Evolutionary conservation across 495 filamentous ascomycete species (phyloP), one percentile per base, ranked within the genome.

Genomic region (Neurospora intermedia): DNA sequence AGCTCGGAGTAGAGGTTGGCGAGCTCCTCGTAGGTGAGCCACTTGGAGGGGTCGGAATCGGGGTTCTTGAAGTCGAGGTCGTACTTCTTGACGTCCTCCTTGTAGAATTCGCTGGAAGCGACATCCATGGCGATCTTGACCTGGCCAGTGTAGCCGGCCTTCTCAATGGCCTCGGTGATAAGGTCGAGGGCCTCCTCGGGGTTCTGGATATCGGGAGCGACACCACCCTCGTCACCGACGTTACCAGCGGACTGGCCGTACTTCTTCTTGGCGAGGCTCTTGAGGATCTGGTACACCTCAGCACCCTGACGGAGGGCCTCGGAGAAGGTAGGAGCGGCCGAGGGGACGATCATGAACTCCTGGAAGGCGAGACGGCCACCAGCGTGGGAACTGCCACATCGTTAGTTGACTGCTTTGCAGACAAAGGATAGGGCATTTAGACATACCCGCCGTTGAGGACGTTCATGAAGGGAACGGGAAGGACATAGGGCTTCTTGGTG

Each of bases 51-150:
- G 87, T 99, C 96, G 82, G 92, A 92, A 74, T 94, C 90, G 72
- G 93, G 92, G 89, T 97, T 98, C 93, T 99, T 98, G 92, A 97
- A 99, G 90, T 99, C 96, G 70, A 99, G 87, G 82, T 99, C 96
- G 89, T 99, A 99, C 86, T 97, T 98, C 92, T 97, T 97, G 78
- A 80, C 95, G 62, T 97, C 94, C 78, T 87, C 85, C 88, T 97
- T 98, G 90, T 99, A 99, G 89, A 99, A 99, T 84, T 99, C 96
- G 87, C 92, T 96, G 74, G 94, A 97, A 73, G 96, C 96, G 81
- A 98, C 94, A 80, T 99, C 96, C 96, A 99, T 96, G 82, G 96
- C 96, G 80, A 99, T 99, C 80, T 96, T 91, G 78, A 99, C 88
- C 87, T 94, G 83, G 82, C 94, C 96, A 70, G 92, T 94, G 88